phyloP scores from a whole-genome alignment of 2,329 filamentous ascomycete species.

The Scedosporium minutisporum region DNA sequence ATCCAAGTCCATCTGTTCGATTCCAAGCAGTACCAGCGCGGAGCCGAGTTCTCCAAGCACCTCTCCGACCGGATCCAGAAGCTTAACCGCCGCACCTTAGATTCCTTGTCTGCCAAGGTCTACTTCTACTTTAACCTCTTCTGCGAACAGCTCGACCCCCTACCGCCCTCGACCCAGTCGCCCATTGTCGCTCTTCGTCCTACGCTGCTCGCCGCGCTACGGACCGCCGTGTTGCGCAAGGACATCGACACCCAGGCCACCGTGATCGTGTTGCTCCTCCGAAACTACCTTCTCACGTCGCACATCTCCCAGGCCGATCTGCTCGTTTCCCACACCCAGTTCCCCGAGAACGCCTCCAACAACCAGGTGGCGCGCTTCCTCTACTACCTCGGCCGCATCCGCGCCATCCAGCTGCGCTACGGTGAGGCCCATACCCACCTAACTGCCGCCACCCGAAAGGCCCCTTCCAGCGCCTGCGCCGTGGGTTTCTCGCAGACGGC shows the following conservation, averaged over 20 bases:
- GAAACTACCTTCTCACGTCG: constrained; percentile 91
- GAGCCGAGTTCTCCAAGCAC: constrained; percentile 73
- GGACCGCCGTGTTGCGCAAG: constrained; percentile 93
- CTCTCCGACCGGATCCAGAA: constrained; percentile 78
- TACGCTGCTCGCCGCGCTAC: constrained; percentile 74
- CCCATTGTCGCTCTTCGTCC: constrained; percentile 80
- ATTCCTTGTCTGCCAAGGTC: constrained; percentile 86
- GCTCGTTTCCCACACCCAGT: constrained; percentile 89
- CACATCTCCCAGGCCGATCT: constrained; percentile 96
- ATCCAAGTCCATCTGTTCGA: constrained; percentile 85
- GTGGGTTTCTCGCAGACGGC: constrained; percentile 93
- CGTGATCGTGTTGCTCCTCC: constrained; percentile 86
- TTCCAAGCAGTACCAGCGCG: constrained; percentile 67
- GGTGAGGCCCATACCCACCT: constrained; percentile 94
- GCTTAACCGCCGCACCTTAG: constrained; percentile 86
- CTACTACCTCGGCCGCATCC: constrained; percentile 94
- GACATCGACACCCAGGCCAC: constrained; percentile 96
- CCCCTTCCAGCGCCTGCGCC: constrained; percentile 79
- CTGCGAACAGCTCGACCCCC: constrained; percentile 79
- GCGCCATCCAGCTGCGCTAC: constrained; percentile 92
- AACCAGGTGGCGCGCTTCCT: constrained; percentile 97
- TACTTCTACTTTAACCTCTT: constrained; percentile 98
- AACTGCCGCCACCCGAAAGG: constrained; percentile 87
- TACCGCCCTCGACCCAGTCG: constrained; percentile 81
- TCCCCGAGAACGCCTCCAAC: constrained; percentile 88